Conservation (phyloP, 768 basidiomycete genomes). For the Xerocomellus chrysenteron region DNA sequence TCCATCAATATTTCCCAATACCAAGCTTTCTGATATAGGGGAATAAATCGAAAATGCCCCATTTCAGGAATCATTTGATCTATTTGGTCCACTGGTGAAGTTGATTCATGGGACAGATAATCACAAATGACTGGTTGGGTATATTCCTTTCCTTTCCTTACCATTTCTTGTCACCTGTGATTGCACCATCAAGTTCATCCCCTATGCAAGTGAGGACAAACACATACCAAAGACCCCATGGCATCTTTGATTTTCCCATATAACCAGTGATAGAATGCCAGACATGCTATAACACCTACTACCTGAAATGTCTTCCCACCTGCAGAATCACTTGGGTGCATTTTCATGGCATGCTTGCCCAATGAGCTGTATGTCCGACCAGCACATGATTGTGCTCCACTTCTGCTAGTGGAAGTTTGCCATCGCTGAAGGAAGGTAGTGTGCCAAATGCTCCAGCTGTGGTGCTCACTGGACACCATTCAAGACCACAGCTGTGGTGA, state of each 20-base stretch:
- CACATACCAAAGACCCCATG: background rate
- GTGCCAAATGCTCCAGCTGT: too few relatives aligned
- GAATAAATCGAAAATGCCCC: background rate
- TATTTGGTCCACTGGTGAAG: background rate
- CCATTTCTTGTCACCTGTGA: background rate
- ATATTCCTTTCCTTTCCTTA: background rate
- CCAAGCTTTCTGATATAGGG: background rate
- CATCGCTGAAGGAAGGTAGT: too few relatives aligned
- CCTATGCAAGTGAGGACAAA: too few relatives aligned
- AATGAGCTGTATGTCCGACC: too few relatives aligned
- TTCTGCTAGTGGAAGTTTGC: too few relatives aligned
- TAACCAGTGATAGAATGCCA: slow-evolving; percentile 1
- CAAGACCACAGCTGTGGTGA: too few relatives aligned
- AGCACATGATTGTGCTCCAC: too few relatives aligned
- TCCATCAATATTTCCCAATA: background rate
- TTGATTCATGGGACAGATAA: background rate
- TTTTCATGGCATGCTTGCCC: too few relatives aligned
- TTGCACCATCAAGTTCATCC: too few relatives aligned
- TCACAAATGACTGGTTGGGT: background rate
- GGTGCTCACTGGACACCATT: too few relatives aligned
- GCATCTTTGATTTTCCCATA: background rate
- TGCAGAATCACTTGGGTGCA: too few relatives aligned
- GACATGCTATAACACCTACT: slow-evolving; percentile 12
- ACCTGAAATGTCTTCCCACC: slow-evolving; percentile 24
- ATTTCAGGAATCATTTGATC: background rate